Conservation (phyloP, 139 green algal species). For the Closterium sp. region DNA sequence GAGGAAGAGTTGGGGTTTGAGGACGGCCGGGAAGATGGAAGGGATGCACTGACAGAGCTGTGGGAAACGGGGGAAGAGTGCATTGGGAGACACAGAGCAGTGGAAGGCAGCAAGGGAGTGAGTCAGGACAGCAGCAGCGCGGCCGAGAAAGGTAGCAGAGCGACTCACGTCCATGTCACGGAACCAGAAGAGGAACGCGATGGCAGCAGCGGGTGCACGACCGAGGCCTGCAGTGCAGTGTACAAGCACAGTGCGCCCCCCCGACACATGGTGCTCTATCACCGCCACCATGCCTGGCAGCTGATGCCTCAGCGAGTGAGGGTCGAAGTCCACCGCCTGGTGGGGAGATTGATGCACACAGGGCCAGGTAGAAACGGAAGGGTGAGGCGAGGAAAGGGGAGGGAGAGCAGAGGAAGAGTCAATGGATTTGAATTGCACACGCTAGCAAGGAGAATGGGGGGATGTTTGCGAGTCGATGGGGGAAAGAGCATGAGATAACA, state of each 20-base stretch:
- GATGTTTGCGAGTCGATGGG: no score
- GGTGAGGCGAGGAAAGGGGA: background rate
- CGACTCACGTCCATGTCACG: slow-evolving; percentile 32
- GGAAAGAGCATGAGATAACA: background rate
- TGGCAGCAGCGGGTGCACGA: slow-evolving; percentile 46
- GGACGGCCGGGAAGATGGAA: background rate
- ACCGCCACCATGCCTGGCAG: slow-evolving; percentile 44
- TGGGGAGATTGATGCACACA: background rate
- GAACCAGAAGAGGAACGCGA: slow-evolving; percentile 60
- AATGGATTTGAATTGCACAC: background rate
- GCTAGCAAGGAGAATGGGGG: background rate
- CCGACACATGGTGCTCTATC: slow-evolving; percentile 22
- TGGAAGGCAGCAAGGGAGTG: no score
- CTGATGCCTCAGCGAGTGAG: slow-evolving; percentile 40
- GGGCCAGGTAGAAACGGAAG: background rate
- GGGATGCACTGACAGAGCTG: background rate
- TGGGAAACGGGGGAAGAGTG: no score
- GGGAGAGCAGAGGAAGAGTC: background rate
- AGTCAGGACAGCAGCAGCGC: no score
- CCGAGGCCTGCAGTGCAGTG: slow-evolving; percentile 61
- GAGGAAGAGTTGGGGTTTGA: background rate
- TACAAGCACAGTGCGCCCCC: slow-evolving; percentile 40
- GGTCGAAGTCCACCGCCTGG: slow-evolving; percentile 51
- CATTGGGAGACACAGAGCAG: no score
- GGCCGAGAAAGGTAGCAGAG: no score